Base-by-base conservation (phyloP, 805 yeast genomes). In the Candida suzukii region DNA sequence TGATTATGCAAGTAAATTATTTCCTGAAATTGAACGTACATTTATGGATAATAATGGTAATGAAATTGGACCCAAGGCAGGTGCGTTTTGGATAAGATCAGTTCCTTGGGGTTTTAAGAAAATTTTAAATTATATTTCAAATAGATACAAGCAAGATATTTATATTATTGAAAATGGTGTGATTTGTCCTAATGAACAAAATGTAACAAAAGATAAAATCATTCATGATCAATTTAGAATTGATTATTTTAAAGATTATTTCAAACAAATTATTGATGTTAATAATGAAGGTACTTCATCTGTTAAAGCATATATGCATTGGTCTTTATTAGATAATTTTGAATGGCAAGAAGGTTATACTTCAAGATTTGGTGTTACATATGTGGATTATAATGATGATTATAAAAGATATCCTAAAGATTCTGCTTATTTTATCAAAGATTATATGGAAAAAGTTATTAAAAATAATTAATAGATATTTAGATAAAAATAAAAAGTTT, bases 301-400 rank as follows among this genome's bases (percentile, higher is more conserved):
- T 12, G 38, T 35, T 8, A 35, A 35, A 19, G 7, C 21, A 12
- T 35, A 35, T 28, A 35, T 35, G 30, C 17, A 24, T 21, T 35
- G 38, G 38, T 21, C 29, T 10, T 35, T 35, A 17, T 14, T 35
- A 12, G 38, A 35, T 28, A 35, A 35, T 26, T 35, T 21, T 22
- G 38, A 35, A 26, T 35, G 38, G 38, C 38, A 35, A 28, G 38
- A 35, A 26, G 38, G 38, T 28, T 35, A 8, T 26, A 35, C 28
- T 16, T 8, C 26, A 8, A 18, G 28, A 18, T 35, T 35, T 21
- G 38, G 38, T 5, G 38, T 35, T 14, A 35, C 38, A n/a, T 35
- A 20, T 26, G 28, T 35, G 8, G 38, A 35, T 21, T 12, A 24
- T 12, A 24, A 24, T n/a, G 38, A 35, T 28, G 20, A n/a, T 7